Evolutionary conservation across 768 basidiomycete species (phyloP).

Genomic region (Mycena vitilis): DNA sequence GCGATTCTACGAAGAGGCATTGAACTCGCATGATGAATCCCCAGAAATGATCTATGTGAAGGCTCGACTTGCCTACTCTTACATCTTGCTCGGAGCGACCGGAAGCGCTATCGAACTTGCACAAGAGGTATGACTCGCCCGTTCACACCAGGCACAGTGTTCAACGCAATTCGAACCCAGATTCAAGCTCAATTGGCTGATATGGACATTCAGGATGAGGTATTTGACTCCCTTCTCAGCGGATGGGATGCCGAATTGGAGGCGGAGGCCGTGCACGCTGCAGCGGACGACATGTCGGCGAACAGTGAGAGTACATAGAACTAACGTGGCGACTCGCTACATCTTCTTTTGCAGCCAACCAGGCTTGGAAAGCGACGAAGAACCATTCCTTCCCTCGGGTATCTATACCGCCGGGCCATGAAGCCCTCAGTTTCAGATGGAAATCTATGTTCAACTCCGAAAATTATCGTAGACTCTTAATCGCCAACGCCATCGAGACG

Average conservation of each 20-base stretch:
- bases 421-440: constrained; percentile 38
- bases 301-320: neutral
- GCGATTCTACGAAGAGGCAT: constrained; percentile 20
- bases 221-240: constrained; percentile 2
- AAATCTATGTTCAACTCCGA: constrained; percentile 31
- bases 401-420: constrained; percentile 38
- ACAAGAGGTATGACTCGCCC: constrained; percentile 19
- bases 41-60: constrained; percentile 20
- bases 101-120: constrained; percentile 25
- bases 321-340: constrained; percentile 7
- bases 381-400: constrained; percentile 40
- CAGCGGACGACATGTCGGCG: constrained; percentile 7
- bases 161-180: neutral
- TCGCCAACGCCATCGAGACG: constrained; percentile 42
- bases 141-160: no score
- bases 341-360: constrained; percentile 30
- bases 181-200: constrained; percentile 23
- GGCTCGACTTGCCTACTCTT: constrained; percentile 17
- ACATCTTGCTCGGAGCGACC: constrained; percentile 12
- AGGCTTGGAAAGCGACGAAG: constrained; percentile 40
- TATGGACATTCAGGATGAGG: constrained; percentile 10
- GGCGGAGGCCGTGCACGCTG: constrained; percentile 10
- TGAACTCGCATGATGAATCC: constrained; percentile 16
- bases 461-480: constrained; percentile 37
- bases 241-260: constrained; percentile 14